Evolutionary conservation across 148 eudicot genomes (phyloP).

Genomic region (Rhododendron vialii): DNA sequence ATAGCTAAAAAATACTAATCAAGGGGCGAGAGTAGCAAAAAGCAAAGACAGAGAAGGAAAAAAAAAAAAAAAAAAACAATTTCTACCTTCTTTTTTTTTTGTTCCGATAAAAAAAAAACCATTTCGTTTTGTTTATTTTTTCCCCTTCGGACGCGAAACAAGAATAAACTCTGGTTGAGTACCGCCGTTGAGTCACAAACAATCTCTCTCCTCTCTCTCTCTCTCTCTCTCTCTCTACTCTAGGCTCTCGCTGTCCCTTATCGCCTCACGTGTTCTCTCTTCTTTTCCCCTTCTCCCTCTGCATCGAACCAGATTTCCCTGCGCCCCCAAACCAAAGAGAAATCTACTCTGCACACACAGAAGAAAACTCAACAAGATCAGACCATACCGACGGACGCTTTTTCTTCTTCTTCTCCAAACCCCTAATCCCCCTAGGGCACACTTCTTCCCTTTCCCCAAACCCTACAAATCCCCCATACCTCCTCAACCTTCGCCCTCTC

Average conservation of each 20-base stretch:
- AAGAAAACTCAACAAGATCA: not conserved
- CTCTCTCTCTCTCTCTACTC: not conserved
- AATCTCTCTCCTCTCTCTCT: not conserved
- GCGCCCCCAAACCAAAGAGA: not conserved
- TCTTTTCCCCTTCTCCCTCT: not conserved
- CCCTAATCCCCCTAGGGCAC: not conserved
- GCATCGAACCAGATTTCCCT: not conserved
- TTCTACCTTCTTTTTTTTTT: too few relatives aligned
- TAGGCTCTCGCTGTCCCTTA: not conserved
- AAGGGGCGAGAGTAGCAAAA: not conserved
- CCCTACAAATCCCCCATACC: not conserved
- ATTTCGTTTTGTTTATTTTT: not conserved
- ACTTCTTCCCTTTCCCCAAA: not conserved
- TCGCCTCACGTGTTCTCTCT: constrained; percentile 7
- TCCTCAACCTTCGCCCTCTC: not conserved
- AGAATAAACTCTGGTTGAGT: not conserved
- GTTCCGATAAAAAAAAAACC: not conserved
- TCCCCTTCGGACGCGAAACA: not conserved
- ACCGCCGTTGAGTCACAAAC: not conserved
- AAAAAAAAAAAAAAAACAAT: not conserved
- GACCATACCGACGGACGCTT: not conserved
- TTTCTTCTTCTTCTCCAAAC: not conserved
- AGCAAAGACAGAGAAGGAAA: not conserved
- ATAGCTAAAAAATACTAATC: not conserved
- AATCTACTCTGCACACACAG: not conserved